Evolutionary conservation across 2,329 filamentous ascomycete genomes (phyloP).

Genomic region (Rhynchosporium agropyri): DNA sequence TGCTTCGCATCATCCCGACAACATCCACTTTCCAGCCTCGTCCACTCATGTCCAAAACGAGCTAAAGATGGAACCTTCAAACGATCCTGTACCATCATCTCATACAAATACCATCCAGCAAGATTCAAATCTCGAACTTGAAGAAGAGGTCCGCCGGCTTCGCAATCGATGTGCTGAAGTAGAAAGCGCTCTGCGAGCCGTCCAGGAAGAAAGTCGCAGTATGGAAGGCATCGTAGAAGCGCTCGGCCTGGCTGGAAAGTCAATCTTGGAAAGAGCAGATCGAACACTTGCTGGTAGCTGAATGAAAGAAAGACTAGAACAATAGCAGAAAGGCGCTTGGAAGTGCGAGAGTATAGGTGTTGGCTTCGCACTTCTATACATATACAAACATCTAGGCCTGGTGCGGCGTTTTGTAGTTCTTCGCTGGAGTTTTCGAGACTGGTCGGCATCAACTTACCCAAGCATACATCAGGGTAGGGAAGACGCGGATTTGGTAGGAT

Average conservation of each 20-base stretch:
- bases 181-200: slow-evolving; percentile 34
- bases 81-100: slow-evolving; percentile 15
- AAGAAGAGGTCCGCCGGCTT: slow-evolving; percentile 35
- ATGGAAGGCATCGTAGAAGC: slow-evolving; percentile 37
- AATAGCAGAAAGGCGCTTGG: not conserved
- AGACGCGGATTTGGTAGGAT: not conserved
- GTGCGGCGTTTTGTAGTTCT: slow-evolving; percentile 9
- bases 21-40: slow-evolving; percentile 15
- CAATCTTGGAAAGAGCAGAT: slow-evolving; percentile 33
- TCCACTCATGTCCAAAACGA: slow-evolving; percentile 14
- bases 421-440: slow-evolving; percentile 8
- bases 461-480: slow-evolving; percentile 2
- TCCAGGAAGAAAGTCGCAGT: slow-evolving; percentile 36
- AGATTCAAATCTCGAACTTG: slow-evolving; percentile 30
- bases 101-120: slow-evolving; percentile 11
- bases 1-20: slow-evolving; percentile 4
- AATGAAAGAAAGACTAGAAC: not conserved
- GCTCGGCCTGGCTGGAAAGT: slow-evolving; percentile 30
- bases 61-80: slow-evolving; percentile 27
- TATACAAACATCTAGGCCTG: not conserved
- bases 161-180: slow-evolving; percentile 35
- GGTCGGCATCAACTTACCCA: slow-evolving; percentile 9
- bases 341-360: not conserved
- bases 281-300: slow-evolving; percentile 22
- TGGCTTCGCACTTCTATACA: slow-evolving; percentile 10